Evolutionary conservation across 768 basidiomycete species (phyloP).

Genomic region (Galerina marginata): DNA sequence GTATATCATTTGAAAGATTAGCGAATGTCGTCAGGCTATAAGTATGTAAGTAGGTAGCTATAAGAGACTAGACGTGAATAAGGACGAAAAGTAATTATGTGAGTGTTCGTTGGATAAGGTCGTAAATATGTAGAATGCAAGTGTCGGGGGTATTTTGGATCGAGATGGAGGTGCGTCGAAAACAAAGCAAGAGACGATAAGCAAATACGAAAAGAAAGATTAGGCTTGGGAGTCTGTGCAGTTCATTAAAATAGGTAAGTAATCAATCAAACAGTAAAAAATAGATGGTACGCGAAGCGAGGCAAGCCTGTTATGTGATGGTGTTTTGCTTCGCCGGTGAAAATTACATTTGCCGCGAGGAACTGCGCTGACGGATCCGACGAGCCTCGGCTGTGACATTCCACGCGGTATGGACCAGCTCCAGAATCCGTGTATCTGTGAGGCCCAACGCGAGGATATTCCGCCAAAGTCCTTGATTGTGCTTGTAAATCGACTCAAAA

Average conservation of each 20-base stretch:
- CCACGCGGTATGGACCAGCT: constrained; percentile 68
- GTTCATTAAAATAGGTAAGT: background rate
- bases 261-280: background rate
- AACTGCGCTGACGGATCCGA: constrained; percentile 34
- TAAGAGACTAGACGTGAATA: constrained; percentile 3
- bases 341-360: background rate
- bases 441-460: constrained; percentile 64
- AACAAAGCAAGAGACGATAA: constrained; percentile 9
- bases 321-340: background rate
- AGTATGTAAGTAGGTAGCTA: constrained; percentile 1
- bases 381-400: constrained; percentile 75
- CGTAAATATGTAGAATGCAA: constrained; percentile 2
- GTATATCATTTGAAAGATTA: background rate
- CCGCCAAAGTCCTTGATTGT: constrained; percentile 70
- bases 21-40: background rate
- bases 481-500: constrained; percentile 40
- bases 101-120: constrained; percentile 5
- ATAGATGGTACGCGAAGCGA: no score
- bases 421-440: constrained; percentile 47
- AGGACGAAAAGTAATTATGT: background rate
- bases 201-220: background rate
- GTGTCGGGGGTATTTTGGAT: background rate
- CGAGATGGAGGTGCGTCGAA: background rate
- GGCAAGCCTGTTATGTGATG: background rate
- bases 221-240: background rate